These are phyloP conservation scores for Marchantia paleacea DNA, from an alignment of 225 moss, liverwort and hornwort genomes.

Conservation along the genomic window DNA sequence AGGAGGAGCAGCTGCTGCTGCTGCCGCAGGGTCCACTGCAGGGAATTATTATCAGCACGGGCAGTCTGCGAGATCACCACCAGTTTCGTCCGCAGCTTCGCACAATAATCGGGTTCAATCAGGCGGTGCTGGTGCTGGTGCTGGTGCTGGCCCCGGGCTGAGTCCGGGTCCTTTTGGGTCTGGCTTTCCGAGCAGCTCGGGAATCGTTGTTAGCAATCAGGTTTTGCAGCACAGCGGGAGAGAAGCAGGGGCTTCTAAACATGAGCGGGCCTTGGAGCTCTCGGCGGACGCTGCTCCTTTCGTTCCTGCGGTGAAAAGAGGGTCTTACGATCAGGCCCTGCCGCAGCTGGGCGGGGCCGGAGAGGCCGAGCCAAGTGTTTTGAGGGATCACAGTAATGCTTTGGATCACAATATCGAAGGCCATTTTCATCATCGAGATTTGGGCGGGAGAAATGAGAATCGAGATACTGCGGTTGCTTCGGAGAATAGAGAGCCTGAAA, in stretches of 20 bases:
- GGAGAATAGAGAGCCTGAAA: constrained; percentile 9
- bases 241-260: constrained; percentile 1
- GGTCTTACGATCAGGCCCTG: background rate
- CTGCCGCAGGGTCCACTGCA: background rate
- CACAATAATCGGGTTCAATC: constrained; percentile 9
- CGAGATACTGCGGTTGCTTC: background rate
- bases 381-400: background rate
- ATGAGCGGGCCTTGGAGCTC: constrained; percentile 5
- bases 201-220: constrained; percentile 1
- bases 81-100: constrained; percentile 1
- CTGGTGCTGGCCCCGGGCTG: background rate
- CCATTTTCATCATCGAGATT: background rate
- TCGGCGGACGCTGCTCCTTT: constrained; percentile 16
- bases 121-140: background rate
- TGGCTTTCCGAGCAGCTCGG: background rate
- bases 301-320: constrained; percentile 16
- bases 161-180: background rate
- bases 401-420: background rate
- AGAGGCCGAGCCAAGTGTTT: background rate
- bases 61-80: constrained; percentile 15
- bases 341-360: background rate
- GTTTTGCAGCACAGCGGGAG: background rate
- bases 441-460: background rate
- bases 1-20: background rate
- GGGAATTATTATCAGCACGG: background rate